Evolutionary conservation across 495 filamentous ascomycete species (phyloP), one percentile per base, ranked within the genome.

Genomic region (Penicillium odoratum): DNA sequence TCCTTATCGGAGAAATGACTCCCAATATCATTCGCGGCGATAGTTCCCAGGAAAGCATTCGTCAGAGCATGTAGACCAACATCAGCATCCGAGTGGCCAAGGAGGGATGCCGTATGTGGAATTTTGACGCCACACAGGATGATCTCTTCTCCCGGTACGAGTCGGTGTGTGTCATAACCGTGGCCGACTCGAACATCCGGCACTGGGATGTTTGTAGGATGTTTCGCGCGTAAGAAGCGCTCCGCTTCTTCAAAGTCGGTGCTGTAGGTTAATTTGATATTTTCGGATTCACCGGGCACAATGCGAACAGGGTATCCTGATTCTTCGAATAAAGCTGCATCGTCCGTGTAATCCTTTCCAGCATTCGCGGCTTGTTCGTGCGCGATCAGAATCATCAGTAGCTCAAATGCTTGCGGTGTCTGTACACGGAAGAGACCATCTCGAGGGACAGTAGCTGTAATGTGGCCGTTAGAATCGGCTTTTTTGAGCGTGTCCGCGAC

Each of bases 11-110:
- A 57, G 16, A 57, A 57, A 28, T 57, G 55, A 28, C 48, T 51
- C 2, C 55, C 55, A 42, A 57, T 57, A 18, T 57, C 55, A 9
- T 51, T 34, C 9, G 55, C 47, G 8, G 47, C 55, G 15, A 57
- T 57, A 3, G 46, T 57, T 10, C 55, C 55, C 21, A 57, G 47
- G 36, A 57, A 57, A 7, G 55, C 55, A 25, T 57, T 57, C 21
- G 55, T 57, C 33, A 57, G 55, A 25, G 55, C 55, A n/a, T 57
- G 55, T 15, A 57, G 31, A 9, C 55, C 55, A 10, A 57, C 55
- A 21, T 57, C 55, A 8, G 55, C 55, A 57, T 57, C 55, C 6
- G 55, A 57, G 40, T 57, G 55, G 11, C 55, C 55, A 2, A 57
- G 55, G 7, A 57, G 48, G 5, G 55, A 40, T 8, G 55, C 25